phyloP scores from a whole-genome alignment of 1,284 basidiomycete genomes.

The Pseudozyma hubeiensis region DNA sequence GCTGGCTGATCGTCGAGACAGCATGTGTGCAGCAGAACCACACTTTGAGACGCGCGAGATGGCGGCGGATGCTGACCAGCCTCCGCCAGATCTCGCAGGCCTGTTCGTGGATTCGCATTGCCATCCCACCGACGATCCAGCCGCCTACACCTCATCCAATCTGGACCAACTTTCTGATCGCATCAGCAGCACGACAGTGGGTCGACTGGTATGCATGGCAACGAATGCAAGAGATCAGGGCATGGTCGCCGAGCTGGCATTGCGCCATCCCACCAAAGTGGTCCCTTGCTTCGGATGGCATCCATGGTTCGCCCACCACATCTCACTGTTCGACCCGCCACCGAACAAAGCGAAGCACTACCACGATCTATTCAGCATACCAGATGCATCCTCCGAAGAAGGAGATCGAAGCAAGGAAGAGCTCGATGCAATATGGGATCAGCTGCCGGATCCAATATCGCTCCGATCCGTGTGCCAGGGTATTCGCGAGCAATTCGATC shows the following conservation, averaged over 20 bases:
- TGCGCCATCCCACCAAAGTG: slow-evolving; percentile 26
- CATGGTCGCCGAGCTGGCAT: slow-evolving; percentile 52
- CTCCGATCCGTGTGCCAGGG: slow-evolving; percentile 32
- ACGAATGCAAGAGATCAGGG: slow-evolving; percentile 57
- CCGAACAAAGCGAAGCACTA: slow-evolving; percentile 50
- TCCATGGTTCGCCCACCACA: slow-evolving; percentile 62
- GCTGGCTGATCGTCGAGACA: no score
- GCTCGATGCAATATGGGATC: slow-evolving; percentile 38
- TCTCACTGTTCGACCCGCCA: slow-evolving; percentile 46
- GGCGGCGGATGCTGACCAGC: background rate
- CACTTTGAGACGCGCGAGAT: background rate
- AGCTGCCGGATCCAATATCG: slow-evolving; percentile 54
- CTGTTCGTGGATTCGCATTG: slow-evolving; percentile 56
- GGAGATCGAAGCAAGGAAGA: slow-evolving; percentile 19
- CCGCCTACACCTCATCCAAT: slow-evolving; percentile 20
- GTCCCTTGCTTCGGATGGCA: slow-evolving; percentile 61
- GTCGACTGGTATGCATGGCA: slow-evolving; percentile 56
- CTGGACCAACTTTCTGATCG: slow-evolving; percentile 31
- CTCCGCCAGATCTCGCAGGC: slow-evolving; percentile 8
- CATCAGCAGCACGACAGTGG: slow-evolving; percentile 21
- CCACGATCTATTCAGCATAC: slow-evolving; percentile 32
- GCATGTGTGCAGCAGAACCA: slow-evolving; percentile 13
- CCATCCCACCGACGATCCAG: slow-evolving; percentile 63
- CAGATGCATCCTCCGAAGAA: background rate
- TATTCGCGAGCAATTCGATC: slow-evolving; percentile 40